phyloP scores from a whole-genome alignment of 768 basidiomycete species.

The Lactarius trivialis region DNA sequence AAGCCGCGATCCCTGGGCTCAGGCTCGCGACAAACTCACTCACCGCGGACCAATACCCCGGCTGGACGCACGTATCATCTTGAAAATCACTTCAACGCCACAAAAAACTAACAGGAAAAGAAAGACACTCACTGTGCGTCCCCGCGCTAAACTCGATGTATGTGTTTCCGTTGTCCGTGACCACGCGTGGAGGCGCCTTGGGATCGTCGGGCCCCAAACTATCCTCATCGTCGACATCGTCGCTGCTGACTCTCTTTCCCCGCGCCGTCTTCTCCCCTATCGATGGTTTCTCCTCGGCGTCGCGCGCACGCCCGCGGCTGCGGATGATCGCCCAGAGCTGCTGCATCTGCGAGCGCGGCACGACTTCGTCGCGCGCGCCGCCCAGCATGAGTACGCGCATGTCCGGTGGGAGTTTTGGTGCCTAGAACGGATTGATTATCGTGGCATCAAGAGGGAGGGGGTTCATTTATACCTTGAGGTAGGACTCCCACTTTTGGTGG shows the following conservation, averaged over 20 bases:
- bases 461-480: conserved; percentile 44
- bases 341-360: conserved; percentile 72
- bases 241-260: conserved; percentile 4
- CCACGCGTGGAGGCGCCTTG: conserved; percentile 10
- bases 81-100: not conserved
- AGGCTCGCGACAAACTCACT: conserved; percentile 24
- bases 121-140: conserved; percentile 26
- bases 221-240: conserved; percentile 9
- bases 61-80: conserved; percentile 32
- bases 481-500: conserved; percentile 85
- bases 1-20: not conserved
- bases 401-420: conserved; percentile 47
- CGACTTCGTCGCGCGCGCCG: conserved; percentile 64
- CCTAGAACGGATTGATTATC: conserved; percentile 25
- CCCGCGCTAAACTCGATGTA: conserved; percentile 28
- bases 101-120: not conserved
- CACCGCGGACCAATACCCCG: conserved; percentile 29
- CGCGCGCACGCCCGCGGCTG: conserved; percentile 14
- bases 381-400: conserved; percentile 81
- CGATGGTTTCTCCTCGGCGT: conserved; percentile 3
- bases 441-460: conserved; percentile 30
- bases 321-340: conserved; percentile 58
- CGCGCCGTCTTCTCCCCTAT: not conserved
- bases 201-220: not conserved
- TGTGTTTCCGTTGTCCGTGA: conserved; percentile 20